Base-by-base conservation (phyloP, 495 filamentous ascomycete genomes). In the Penicillium psychrofluorescens region DNA sequence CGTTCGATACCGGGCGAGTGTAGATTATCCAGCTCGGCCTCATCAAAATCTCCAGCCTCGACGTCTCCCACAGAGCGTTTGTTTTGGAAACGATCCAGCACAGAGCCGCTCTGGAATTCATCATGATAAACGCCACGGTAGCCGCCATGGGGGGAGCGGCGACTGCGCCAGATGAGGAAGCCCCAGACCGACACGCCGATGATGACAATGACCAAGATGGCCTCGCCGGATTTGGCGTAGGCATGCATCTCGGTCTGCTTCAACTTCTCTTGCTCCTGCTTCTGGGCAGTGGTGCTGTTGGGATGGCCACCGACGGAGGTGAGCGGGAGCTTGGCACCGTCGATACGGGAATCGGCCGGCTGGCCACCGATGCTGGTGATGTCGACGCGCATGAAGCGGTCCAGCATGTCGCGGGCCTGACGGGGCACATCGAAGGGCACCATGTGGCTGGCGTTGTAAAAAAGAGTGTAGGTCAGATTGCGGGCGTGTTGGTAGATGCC, bases 371-470 rank as follows among this genome's bases (percentile, higher is more conserved):
- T 95, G 59, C 79, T 84, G 49, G 77, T 84, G 48, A 97, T 95
- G 58, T 98, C 88, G 15, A 98, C 90, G 29, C 80, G 80, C 73
- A 95, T 88, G 64, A 97, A 96, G 12, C 92, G 84, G 62, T 97
- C 92, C 8, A 96, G 80, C 94, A 98, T 98, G 60, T 97, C 92
- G 37, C 92, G 80, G 8, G 82, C 86, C 38, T 90, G 81, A 16
- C 89, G 80, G 10, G 94, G 81, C 51, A 83, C 85, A 61, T 98
- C 91, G 60, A 89, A 97, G 6, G 92, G 92, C 3, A 96, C 92
- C 92, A 98, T 98, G 61, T 98, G 92, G 40, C 83, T 89, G 29
- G 87, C 79, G 65, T 97, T 95, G 72, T 95, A 91, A 66, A 97
- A 95, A 28, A 92, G 72, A 10, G 97, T 81, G 62, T 98, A 98